Evolutionary conservation across 257 asterid genomes (phyloP), one percentile per base, ranked within the genome.

Genomic region (Solanum megistacrolobum): DNA sequence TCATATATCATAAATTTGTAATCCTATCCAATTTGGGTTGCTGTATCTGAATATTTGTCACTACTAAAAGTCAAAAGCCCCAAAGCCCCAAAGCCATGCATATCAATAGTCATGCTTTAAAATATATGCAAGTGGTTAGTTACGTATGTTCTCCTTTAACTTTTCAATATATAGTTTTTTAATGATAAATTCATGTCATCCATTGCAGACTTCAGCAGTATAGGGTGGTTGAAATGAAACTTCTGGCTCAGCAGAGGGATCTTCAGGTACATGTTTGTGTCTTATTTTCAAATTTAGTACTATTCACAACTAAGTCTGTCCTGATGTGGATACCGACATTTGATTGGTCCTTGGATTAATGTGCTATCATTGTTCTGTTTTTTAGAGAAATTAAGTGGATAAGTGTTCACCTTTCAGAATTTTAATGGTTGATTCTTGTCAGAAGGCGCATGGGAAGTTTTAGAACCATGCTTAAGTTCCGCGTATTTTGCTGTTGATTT

Each of bases 141-240:
- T 4, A 76, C 3, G 0, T 78, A 41, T 41, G 84, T 25, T 78
- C 62, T 65, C 41, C 39, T 85, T 25, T 31, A 29, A 25, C 2
- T 41, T 25, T 85, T 32, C 23, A 41, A 25, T 65, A n/a, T 43
- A 12, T 31, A n/a, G 18, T 41, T 12, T 9, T 14, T 36, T 31
- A 3, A 46, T 7, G 34, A 58, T 87, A 34, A 75, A 43, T 60
- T 35, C 58, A 55, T 86, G 66, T 13, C 60, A 87, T 78, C 48
- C 36, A 29, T 83, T 73, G 89, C 90, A 92, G 95, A 87, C 91
- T 92, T 91, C 95, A 92, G 91, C 95, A 92, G 65, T 92, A 92
- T 88, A 92, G 92, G 39, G 94, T 92, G 39, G 95, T 92, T 86
- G 95, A 91, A 83, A 92, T 92, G 95, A 92, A 92, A 88, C 95